phyloP scores from a whole-genome alignment of 306 rosid genomes.

The Cucumis hystrix region DNA sequence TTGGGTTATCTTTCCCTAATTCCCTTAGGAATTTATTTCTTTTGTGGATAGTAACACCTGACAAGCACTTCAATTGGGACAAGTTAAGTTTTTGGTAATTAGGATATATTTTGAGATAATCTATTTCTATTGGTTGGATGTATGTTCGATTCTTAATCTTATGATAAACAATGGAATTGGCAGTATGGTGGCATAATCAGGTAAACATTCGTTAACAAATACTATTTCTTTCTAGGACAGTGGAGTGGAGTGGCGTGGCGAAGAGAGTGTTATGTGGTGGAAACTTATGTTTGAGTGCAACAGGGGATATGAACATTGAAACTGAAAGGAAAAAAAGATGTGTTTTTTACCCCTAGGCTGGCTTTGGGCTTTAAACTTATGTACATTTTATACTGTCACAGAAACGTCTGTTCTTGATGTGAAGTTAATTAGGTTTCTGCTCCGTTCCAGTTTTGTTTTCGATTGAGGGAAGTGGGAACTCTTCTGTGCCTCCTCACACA shows the following conservation, averaged over 20 bases:
- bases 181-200: not conserved
- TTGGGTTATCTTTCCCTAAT: not conserved
- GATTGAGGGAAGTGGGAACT: not conserved
- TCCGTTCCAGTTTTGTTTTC: not conserved
- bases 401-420: not conserved
- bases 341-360: not conserved
- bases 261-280: not conserved
- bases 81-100: not conserved
- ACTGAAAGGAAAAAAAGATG: too few species aligned
- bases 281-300: not conserved
- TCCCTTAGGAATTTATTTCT: not conserved
- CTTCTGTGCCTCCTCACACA: not conserved
- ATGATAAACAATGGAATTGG: not conserved
- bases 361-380: not conserved
- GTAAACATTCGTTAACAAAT: not conserved
- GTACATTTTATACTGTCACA: not conserved
- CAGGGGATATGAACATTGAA: not conserved
- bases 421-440: not conserved
- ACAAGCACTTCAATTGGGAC: not conserved
- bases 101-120: not conserved
- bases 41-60: not conserved
- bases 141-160: not conserved
- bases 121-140: not conserved
- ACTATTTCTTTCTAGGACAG: too few species aligned
- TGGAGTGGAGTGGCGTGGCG: not conserved